Conservation (phyloP, 345 rosid genomes). For the Diplotaxis tenuifolia region DNA sequence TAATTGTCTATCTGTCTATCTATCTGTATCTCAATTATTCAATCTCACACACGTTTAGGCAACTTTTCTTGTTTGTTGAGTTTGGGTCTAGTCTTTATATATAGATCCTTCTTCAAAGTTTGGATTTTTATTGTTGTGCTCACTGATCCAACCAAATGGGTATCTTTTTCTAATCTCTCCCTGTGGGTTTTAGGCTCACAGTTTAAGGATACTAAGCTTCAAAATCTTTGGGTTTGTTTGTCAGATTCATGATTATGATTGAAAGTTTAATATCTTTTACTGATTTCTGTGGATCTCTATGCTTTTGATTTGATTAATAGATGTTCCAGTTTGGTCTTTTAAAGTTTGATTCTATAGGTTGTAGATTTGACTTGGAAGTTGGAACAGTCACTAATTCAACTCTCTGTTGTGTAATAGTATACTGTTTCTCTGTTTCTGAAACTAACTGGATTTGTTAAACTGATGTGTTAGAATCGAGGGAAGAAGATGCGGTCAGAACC, state of each 20-base stretch:
- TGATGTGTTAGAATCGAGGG: slow-evolving; percentile 49
- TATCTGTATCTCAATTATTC: slow-evolving; percentile 40
- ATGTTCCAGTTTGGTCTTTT: neutral
- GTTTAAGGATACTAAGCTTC: slow-evolving; percentile 7
- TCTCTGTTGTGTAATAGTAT: neutral
- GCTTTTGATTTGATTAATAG: slow-evolving; percentile 1
- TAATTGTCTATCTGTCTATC: neutral
- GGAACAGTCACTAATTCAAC: slow-evolving; percentile 12
- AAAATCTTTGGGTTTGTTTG: neutral
- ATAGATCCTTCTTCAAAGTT: slow-evolving; percentile 9
- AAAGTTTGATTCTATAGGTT: neutral
- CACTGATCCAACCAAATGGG: slow-evolving; percentile 32
- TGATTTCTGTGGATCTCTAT: neutral
- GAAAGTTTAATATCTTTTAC: neutral
- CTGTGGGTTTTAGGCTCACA: neutral
- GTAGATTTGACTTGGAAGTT: slow-evolving; percentile 25
- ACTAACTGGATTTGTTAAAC: slow-evolving; percentile 22
- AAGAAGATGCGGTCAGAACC: slow-evolving; percentile 53
- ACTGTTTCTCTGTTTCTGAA: neutral
- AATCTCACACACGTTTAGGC: neutral
- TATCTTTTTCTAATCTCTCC: slow-evolving; percentile 8
- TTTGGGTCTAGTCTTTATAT: neutral
- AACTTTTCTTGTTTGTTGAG: slow-evolving; percentile 15
- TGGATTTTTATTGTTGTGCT: slow-evolving; percentile 20
- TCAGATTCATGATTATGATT: slow-evolving; percentile 14